Evolutionary conservation across 257 asterid genomes (phyloP), one percentile per base, ranked within the genome.

Genomic region (Solanum lignicaule): DNA sequence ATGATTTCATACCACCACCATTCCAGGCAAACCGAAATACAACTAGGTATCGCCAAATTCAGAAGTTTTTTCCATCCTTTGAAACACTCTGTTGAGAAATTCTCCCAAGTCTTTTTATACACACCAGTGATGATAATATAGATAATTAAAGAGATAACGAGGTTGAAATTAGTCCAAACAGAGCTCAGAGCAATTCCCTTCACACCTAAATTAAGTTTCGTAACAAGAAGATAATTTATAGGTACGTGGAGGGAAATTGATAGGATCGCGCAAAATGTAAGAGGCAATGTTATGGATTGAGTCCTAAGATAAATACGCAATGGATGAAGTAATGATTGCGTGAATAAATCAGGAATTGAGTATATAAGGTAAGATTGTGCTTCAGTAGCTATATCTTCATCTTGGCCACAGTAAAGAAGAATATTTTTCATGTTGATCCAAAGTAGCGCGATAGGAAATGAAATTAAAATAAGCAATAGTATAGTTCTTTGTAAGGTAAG

Each of bases 1-100:
- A 90, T 90, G 41, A 87, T 88, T 41, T 90, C 90, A 60, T 90
- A 90, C 92, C 92, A 90, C 92, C 92, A 90, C 92, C 92, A 90
- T 68, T 83, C 92, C 25, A 90, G 58, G 27, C 90, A 90, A 7
- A 90, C 90, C 5, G 88, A 90, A 60, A 88, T 88, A 81, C 90
- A 88, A 82, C 92, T 88, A 6, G 92, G 92, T 41, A 90, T 88
- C 15, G 92, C 89, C 69, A 90, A 79, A 58, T 86, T 90, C 15
- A 90, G 81, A 6, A 88, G 85, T 27, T 86, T 33, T 83, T 52
- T 88, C 92, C 92, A 90, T 1, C 87, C 92, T 84, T 46, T 88
- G 4, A 90, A 72, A 74, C 92, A 90, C 14, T 90, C 90, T 78
- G 78, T 86, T 18, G 90, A 90, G 10, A 90, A 82, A 27, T 89